Evolutionary conservation across 805 yeast species (phyloP).

Genomic region (Yarrowia keelungensis): DNA sequence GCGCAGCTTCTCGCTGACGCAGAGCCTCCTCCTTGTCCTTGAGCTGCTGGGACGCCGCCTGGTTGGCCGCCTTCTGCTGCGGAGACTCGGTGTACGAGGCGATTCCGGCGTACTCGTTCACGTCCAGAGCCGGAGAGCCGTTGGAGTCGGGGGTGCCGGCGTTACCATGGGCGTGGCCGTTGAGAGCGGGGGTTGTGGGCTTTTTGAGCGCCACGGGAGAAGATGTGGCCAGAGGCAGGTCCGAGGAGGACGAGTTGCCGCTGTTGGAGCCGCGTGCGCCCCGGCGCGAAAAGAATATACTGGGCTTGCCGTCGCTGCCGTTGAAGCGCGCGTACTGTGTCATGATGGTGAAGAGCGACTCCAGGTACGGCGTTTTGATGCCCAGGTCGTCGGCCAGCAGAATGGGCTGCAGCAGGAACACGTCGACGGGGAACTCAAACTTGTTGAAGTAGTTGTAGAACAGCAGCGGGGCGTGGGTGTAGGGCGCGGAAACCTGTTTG

Average conservation of each 20-base stretch:
- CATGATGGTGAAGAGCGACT: constrained; percentile 72
- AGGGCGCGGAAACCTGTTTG: constrained; percentile 6
- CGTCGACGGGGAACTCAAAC: constrained; percentile 70
- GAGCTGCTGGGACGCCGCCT: constrained; percentile 24
- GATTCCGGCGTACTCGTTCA: constrained; percentile 29
- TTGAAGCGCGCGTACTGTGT: constrained; percentile 49
- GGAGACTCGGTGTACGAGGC: constrained; percentile 17
- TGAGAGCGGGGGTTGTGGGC: constrained; percentile 14
- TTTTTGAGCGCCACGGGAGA: constrained; percentile 22
- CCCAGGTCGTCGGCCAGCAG: constrained; percentile 87
- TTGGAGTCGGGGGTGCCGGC: constrained; percentile 25
- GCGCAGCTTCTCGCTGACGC: constrained; percentile 32
- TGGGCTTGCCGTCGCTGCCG: constrained; percentile 18
- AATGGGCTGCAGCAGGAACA: constrained; percentile 83
- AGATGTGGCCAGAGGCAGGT: constrained; percentile 28
- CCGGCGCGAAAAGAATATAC: constrained; percentile 23
- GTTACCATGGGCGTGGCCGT: constrained; percentile 13
- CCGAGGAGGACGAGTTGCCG: constrained; percentile 19
- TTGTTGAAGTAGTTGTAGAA: constrained; percentile 70
- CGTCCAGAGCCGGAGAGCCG: constrained; percentile 29
- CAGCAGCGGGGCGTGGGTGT: constrained; percentile 58
- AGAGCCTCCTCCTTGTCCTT: constrained; percentile 38
- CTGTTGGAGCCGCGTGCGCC: constrained; percentile 20
- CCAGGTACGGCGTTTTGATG: constrained; percentile 88
- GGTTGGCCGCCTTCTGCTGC: constrained; percentile 29